Evolutionary conservation across 352 stramenopile species (phyloP).

Genomic region (Globisporangium emineosum): DNA sequence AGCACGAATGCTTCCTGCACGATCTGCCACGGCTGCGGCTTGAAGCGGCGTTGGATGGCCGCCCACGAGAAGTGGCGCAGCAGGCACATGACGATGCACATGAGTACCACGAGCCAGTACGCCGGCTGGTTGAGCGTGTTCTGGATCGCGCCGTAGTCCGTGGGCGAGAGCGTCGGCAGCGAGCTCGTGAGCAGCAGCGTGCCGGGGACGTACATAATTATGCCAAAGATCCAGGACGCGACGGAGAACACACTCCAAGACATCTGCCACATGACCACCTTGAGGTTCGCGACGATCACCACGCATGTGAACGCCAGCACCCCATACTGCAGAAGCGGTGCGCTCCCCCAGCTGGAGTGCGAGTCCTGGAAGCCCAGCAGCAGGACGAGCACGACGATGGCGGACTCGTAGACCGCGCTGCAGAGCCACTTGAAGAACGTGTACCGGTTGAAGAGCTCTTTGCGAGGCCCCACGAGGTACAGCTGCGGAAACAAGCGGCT

Average conservation of each 20-base stretch:
- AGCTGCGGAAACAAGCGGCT: slow-evolving; percentile 66
- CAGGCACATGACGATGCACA: slow-evolving; percentile 50
- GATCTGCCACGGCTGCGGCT: slow-evolving; percentile 74
- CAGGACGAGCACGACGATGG: slow-evolving; percentile 64
- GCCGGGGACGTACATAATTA: slow-evolving; percentile 62
- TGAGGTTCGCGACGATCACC: slow-evolving; percentile 92
- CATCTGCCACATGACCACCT: slow-evolving; percentile 83
- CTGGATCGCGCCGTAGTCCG: slow-evolving; percentile 69
- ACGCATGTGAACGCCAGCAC: slow-evolving; percentile 92
- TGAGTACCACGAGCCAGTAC: slow-evolving; percentile 70
- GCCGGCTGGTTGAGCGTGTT: slow-evolving; percentile 64
- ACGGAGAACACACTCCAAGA: slow-evolving; percentile 58
- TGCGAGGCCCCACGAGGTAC: slow-evolving; percentile 71
- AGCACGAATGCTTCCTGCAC: slow-evolving; percentile 77
- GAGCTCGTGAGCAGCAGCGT: slow-evolving; percentile 63
- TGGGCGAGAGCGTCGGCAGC: slow-evolving; percentile 54
- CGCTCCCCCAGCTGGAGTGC: slow-evolving; percentile 73
- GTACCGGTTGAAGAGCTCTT: slow-evolving; percentile 79
- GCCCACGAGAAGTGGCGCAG: slow-evolving; percentile 72
- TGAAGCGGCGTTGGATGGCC: slow-evolving; percentile 70
- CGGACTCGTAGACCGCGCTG: slow-evolving; percentile 62
- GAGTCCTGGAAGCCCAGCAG: slow-evolving; percentile 73
- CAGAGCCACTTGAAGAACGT: slow-evolving; percentile 87
- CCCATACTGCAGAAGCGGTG: slow-evolving; percentile 89
- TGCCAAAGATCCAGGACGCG: slow-evolving; percentile 53